Percentiles rank a stretch among this genome's conserved stretches.
Conservation (phyloP, 305 asterid genomes). For the Fraxinus sp. region DNA sequence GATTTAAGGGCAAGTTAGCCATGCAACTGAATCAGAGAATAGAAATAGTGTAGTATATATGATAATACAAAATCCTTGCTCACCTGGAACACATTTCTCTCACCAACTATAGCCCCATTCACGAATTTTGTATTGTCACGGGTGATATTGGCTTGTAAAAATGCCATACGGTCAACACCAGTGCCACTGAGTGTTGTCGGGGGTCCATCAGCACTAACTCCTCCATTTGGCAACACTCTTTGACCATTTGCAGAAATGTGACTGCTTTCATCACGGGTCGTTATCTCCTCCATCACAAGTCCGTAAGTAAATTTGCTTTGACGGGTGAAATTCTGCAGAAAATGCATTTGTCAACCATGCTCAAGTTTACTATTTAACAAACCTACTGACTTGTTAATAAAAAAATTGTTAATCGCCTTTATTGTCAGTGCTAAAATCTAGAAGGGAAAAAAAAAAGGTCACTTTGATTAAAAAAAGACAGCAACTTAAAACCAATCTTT, state of each 20-base stretch:
- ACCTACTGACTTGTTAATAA: slow-evolving; percentile 25
- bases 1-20: not conserved
- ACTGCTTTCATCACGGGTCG: slow-evolving; percentile 97
- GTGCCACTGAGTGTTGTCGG: slow-evolving; percentile 99
- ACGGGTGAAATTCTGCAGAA: slow-evolving; percentile 79
- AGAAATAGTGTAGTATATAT: not conserved
- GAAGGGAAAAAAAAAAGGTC: not conserved
- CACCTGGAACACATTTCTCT: slow-evolving; percentile 95
- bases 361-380: slow-evolving; percentile 8
- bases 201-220: slow-evolving; percentile 96
- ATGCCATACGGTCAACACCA: slow-evolving; percentile 91
- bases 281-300: slow-evolving; percentile 94
- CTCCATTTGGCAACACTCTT: slow-evolving; percentile 93
- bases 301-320: slow-evolving; percentile 98
- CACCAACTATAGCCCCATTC: slow-evolving; percentile 96
- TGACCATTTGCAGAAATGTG: slow-evolving; percentile 88
- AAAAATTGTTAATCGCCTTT: not conserved
- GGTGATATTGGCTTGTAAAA: slow-evolving; percentile 90
- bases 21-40: not conserved
- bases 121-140: slow-evolving; percentile 88
- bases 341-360: slow-evolving; percentile 17
- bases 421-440: not conserved
- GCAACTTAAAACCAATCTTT: slow-evolving; percentile 3
- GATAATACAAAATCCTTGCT: slow-evolving; percentile 9
- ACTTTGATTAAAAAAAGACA: not conserved